Base-by-base conservation (phyloP, 768 basidiomycete genomes). In the Lactarius vividus region DNA sequence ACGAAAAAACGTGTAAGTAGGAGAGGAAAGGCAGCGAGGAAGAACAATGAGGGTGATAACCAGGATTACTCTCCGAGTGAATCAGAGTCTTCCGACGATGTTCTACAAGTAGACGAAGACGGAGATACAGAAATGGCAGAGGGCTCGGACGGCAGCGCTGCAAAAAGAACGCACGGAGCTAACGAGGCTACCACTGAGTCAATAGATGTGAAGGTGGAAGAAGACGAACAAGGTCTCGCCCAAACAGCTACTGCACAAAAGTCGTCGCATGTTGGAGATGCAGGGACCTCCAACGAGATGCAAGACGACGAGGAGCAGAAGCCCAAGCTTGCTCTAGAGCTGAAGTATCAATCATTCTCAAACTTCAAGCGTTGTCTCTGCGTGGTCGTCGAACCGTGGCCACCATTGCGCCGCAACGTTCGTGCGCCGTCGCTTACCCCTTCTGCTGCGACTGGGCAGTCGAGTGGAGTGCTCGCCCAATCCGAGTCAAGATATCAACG, bases 341-440 rank as follows among this genome's bases (percentile, higher is more conserved):
- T 94, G 40, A 82, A 75, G 61, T 94, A 90, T 69, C 82, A 84
- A 70, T 88, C 89, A 15, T 92, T 92, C 74, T 81, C 77, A 60
- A 86, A 92, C 57, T 83, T 84, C 64, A 88, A 86, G 0, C 84
- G 85, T 61, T 92, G 89, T 74, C 81, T 94, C 20, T 92, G 89
- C 72, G 82, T 94, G 40, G 88, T 94, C 28, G 86, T 93, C 18
- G 92, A 94, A 73, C 93, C 92, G 18, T 92, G 86, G 81, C 88
- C 89, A 4, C 77, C 83, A 16, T 72, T 85, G 42, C 82, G 79
- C 40, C 69, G 75, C 4, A 69, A 72, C 40, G 70, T 77, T 1
- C 77, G 74, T 44, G 72, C 73, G 15, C 74, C 73, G 18, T 76
- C 81, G 4, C 68, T 74, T 16, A 71, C 70, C 23, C 74, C 77